Evolutionary conservation across 768 basidiomycete species (phyloP).

Genomic region (Crucibulum laeve): DNA sequence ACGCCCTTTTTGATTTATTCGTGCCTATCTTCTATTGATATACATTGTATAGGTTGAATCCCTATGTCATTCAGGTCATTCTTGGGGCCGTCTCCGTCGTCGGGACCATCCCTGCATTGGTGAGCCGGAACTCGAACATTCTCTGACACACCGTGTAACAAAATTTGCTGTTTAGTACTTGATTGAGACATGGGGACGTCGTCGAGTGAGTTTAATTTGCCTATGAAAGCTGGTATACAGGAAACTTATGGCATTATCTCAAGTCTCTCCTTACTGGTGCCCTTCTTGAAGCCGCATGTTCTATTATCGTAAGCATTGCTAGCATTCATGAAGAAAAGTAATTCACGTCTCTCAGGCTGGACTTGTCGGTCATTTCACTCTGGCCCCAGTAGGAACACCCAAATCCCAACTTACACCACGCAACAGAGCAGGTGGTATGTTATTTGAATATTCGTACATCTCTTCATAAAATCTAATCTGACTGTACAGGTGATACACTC

Average conservation of each 20-base stretch:
- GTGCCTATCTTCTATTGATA: background rate
- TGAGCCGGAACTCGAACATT: conserved; percentile 14
- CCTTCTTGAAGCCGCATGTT: conserved; percentile 52
- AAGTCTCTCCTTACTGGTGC: conserved; percentile 67
- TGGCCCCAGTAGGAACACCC: conserved; percentile 51
- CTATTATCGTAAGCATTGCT: conserved; percentile 46
- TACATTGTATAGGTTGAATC: conserved; percentile 36
- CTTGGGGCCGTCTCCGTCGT: conserved; percentile 72
- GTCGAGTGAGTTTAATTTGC: conserved; percentile 36
- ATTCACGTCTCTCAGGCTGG: conserved; percentile 43
- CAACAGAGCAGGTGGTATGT: conserved; percentile 49
- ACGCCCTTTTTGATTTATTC: conserved; percentile 10
- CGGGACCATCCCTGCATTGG: conserved; percentile 68
- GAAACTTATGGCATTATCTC: background rate
- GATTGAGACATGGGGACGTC: conserved; percentile 74
- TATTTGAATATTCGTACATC: background rate
- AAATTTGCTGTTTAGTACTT: conserved; percentile 29
- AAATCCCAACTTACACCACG: conserved; percentile 41
- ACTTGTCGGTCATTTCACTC: conserved; percentile 64
- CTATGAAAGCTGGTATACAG: background rate
- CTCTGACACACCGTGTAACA: background rate
- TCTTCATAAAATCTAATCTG: background rate
- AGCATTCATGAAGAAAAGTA: background rate
- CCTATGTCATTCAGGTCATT: conserved; percentile 74
- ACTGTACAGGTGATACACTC: conserved; percentile 46